A percentile compares a stretch with the other conserved stretches of the same genome.
phyloP scores from a whole-genome alignment of 2,329 filamentous ascomycete species.

The Scedosporium boydii region DNA sequence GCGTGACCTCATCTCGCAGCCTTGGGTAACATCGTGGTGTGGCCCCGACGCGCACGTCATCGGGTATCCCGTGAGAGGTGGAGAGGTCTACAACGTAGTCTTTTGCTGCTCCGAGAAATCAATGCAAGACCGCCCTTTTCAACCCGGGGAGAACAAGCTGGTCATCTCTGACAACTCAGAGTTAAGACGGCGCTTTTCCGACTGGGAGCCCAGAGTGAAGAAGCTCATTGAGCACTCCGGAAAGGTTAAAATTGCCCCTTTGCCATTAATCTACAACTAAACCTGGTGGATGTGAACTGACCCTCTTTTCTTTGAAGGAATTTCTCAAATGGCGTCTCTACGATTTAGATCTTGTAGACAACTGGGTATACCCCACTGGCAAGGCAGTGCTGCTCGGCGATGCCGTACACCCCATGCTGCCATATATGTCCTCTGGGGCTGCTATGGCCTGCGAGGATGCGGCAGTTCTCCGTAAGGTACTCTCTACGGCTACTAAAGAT shows the following conservation, averaged over 20 bases:
- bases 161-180: background rate
- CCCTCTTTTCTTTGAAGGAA: slow-evolving; percentile 10
- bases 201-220: slow-evolving; percentile 3
- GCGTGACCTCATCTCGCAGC: slow-evolving; percentile 12
- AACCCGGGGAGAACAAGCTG: too few relatives aligned
- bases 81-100: slow-evolving; percentile 18
- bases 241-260: slow-evolving; percentile 9
- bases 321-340: slow-evolving; percentile 24
- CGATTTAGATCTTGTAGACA: slow-evolving; percentile 15
- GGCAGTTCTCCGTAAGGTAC: slow-evolving; percentile 18
- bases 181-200: background rate
- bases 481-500: background rate
- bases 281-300: too few relatives aligned
- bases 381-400: slow-evolving; percentile 29
- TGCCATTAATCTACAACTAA: slow-evolving; percentile 10
- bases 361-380: slow-evolving; percentile 18
- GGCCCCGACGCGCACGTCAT: slow-evolving; percentile 18
- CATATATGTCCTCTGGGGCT: slow-evolving; percentile 32
- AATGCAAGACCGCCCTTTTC: too few relatives aligned
- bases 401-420: slow-evolving; percentile 32
- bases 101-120: background rate
- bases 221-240: background rate
- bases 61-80: slow-evolving; percentile 18
- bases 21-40: slow-evolving; percentile 17
- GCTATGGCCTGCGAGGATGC: slow-evolving; percentile 34